Base-by-base conservation (phyloP, 2,329 filamentous ascomycete species). In the Epichloe bromicola region DNA sequence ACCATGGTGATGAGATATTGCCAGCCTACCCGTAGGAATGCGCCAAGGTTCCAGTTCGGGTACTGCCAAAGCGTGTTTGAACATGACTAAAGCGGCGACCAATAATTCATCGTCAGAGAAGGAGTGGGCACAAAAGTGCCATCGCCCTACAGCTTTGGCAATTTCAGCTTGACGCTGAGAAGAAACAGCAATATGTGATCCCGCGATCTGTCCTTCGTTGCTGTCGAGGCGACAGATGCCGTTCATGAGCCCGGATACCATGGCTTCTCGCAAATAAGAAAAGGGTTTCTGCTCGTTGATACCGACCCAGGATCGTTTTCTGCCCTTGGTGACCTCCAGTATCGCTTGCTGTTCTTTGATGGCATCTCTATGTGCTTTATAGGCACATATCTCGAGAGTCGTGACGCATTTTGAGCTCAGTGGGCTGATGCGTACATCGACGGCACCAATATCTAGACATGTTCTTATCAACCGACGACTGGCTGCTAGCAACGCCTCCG, bases 301-400 rank as follows among this genome's bases (percentile, higher is more conserved):
- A 26, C 90, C 89, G 41, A 95, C 88, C 90, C 90, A 95, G 0
- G 90, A 95, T 49, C 88, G 80, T 66, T 94, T 94, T 51, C 89
- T 79, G 43, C 83, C 82, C 58, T 84, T 82, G 61, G 84, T 85
- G 53, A 85, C 74, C 53, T 86, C 84, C 51, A 89, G 64, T 54
- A 89, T 76, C 17, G 82, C 79, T 53, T 84, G 77, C 61, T 88
- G 83, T 60, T 90, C 85, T 60, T 79, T 82, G 36, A 79, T 74
- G 20, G 86, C 84, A 59, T 89, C 82, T 65, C 86, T 86, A 61
- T 87, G 85, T 45, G 85, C 82, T 59, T 85, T 83, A 69, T 94
- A 95, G 43, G 86, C 88, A 64, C 91, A 88, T 15, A 93, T 81
- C 54, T 86, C 83, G 48, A 95, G 73, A 33, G 83, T 82, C 53